Evolutionary conservation across 192 early-diverging fungal genomes (phyloP).

Genomic region (Mortierella alpina): DNA sequence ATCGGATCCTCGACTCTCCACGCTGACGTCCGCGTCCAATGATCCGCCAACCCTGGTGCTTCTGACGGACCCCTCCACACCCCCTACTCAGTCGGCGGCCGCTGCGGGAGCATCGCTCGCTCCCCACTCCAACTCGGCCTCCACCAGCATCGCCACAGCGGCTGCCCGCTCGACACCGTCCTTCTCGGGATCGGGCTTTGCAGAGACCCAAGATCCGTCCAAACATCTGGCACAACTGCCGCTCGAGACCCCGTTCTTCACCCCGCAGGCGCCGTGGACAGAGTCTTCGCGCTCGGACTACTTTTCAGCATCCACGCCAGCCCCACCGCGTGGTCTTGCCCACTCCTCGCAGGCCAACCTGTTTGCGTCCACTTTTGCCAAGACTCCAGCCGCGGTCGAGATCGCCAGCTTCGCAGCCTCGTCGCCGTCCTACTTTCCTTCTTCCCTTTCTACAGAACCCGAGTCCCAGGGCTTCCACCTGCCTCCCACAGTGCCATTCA

Average conservation of each 20-base stretch:
- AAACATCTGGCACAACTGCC: constrained; percentile 31
- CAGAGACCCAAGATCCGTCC: constrained; percentile 24
- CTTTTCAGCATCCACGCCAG: constrained; percentile 19
- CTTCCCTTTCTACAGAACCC: not conserved
- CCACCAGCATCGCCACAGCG: constrained; percentile 23
- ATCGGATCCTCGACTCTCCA: constrained; percentile 18
- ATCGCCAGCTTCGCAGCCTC: constrained; percentile 44
- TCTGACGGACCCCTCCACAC: constrained; percentile 21
- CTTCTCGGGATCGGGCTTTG: constrained; percentile 40
- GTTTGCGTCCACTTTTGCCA: constrained; percentile 18
- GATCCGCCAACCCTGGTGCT: constrained; percentile 27
- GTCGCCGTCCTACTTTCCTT: constrained; percentile 48
- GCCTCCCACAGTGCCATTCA: constrained; percentile 12
- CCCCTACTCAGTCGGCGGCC: constrained; percentile 2
- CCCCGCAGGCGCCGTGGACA: constrained; percentile 31
- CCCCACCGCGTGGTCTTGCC: not conserved
- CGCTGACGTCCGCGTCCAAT: constrained; percentile 19
- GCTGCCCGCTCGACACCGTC: constrained; percentile 18
- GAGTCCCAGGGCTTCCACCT: constrained; percentile 22
- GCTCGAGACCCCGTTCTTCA: constrained; percentile 38
- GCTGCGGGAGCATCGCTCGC: not conserved
- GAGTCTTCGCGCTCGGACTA: constrained; percentile 33
- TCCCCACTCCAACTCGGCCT: not conserved
- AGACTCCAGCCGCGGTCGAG: constrained; percentile 43
- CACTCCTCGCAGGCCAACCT: constrained; percentile 8